Conservation (phyloP, 257 asterid genomes). For the Paulownia fortunei region DNA sequence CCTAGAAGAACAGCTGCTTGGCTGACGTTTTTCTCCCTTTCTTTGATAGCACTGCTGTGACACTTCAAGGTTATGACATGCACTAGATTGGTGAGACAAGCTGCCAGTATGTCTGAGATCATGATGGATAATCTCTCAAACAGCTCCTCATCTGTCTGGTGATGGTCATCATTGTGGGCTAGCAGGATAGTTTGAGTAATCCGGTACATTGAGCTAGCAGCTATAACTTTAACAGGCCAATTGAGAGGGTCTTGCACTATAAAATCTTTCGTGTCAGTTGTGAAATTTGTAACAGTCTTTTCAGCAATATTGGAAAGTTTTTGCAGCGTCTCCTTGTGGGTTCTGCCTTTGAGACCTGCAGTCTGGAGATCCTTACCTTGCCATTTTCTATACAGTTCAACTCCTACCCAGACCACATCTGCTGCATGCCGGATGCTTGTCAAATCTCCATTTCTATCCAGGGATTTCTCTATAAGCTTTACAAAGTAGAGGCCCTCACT, state of each 20-base stretch:
- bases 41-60: slow-evolving; percentile 30
- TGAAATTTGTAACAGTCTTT: slow-evolving; percentile 6
- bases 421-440: slow-evolving; percentile 41
- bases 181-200: slow-evolving; percentile 3
- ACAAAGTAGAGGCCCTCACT: slow-evolving; percentile 36
- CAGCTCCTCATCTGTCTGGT: slow-evolving; percentile 14
- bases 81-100: slow-evolving; percentile 19
- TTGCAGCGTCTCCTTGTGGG: slow-evolving; percentile 17
- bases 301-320: slow-evolving; percentile 17
- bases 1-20: slow-evolving; percentile 44
- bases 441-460: slow-evolving; percentile 19
- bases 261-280: neutral
- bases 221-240: slow-evolving; percentile 10
- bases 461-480: slow-evolving; percentile 33
- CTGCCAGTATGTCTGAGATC: slow-evolving; percentile 38
- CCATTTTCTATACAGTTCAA: slow-evolving; percentile 40
- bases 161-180: neutral
- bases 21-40: slow-evolving; percentile 40
- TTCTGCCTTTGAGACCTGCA: neutral
- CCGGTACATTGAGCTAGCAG: slow-evolving; percentile 15
- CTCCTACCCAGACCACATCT: slow-evolving; percentile 38
- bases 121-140: slow-evolving; percentile 34
- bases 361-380: slow-evolving; percentile 28
- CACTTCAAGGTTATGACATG: slow-evolving; percentile 35
- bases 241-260: slow-evolving; percentile 10